Percentiles rank a stretch among this genome's conserved stretches.
Evolutionary conservation across 192 early-diverging fungal genomes (phyloP).

Genomic region (Obelidium mucronatum): DNA sequence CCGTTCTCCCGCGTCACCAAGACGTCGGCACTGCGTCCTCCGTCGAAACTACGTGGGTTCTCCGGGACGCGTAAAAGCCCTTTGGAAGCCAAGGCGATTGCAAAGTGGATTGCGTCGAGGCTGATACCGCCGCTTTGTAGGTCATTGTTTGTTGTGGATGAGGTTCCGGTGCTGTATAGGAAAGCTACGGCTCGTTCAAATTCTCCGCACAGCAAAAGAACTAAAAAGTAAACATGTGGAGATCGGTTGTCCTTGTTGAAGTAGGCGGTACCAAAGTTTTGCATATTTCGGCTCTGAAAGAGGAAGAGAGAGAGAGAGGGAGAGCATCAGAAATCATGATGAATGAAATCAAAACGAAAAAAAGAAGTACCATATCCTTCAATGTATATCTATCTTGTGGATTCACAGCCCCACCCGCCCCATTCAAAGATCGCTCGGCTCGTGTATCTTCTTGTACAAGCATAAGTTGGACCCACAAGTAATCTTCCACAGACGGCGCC

Average conservation of each 20-base stretch:
- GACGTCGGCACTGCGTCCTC: constrained; percentile 24
- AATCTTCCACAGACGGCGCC: constrained; percentile 86
- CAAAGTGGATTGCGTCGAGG: constrained; percentile 92
- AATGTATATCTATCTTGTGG: constrained; percentile 70
- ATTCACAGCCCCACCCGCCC: not conserved
- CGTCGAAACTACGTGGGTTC: constrained; percentile 51
- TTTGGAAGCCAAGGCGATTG: constrained; percentile 79
- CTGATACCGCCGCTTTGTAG: constrained; percentile 41
- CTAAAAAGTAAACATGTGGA: constrained; percentile 73
- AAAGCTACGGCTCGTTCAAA: constrained; percentile 87
- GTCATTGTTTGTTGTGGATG: not conserved
- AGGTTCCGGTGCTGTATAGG: constrained; percentile 61
- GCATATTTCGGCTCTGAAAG: constrained; percentile 53
- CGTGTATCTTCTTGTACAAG: constrained; percentile 67
- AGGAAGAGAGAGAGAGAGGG: not conserved
- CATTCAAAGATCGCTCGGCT: constrained; percentile 29
- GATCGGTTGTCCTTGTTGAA: constrained; percentile 68
- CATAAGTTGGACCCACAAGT: constrained; percentile 89
- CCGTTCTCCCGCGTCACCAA: constrained; percentile 11
- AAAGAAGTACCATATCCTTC: constrained; percentile 63
- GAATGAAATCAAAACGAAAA: constrained; percentile 4
- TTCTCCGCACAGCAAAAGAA: constrained; percentile 86
- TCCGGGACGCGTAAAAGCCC: constrained; percentile 79
- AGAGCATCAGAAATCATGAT: not conserved
- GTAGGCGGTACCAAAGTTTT: constrained; percentile 70